These are phyloP conservation scores for Nothophoma quercina DNA, from an alignment of 2,329 filamentous ascomycete genomes.

Conservation along the genomic window DNA sequence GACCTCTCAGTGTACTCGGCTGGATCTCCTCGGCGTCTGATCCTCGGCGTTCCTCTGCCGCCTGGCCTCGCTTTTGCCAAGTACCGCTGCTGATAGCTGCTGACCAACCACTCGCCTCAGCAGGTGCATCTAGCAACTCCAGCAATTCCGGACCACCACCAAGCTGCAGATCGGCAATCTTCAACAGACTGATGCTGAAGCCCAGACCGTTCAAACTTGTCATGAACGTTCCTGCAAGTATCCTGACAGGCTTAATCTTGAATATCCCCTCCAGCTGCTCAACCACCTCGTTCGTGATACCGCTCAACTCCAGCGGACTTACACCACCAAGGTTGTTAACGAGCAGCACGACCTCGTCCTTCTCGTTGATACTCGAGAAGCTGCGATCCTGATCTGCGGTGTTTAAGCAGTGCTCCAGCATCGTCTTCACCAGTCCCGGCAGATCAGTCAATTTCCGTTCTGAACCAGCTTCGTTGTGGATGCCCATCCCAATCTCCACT, in stretches of 20 bases:
- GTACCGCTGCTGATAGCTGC: constrained; percentile 66
- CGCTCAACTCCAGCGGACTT: constrained; percentile 74
- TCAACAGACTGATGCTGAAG: constrained; percentile 73
- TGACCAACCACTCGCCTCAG: constrained; percentile 72
- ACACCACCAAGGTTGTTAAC: constrained; percentile 81
- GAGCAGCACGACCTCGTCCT: constrained; percentile 70
- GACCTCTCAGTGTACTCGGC: constrained; percentile 62
- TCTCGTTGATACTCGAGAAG: constrained; percentile 69
- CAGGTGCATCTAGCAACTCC: constrained; percentile 71
- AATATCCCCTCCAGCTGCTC: constrained; percentile 66
- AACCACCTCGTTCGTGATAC: constrained; percentile 73
- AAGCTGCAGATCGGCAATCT: constrained; percentile 67
- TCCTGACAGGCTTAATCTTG: constrained; percentile 66
- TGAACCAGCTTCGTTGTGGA: constrained; percentile 70
- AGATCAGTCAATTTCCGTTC: constrained; percentile 54
- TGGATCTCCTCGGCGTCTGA: constrained; percentile 54
- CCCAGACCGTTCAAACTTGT: constrained; percentile 75
- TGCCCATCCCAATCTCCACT: constrained; percentile 76
- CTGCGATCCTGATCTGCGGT: constrained; percentile 71
- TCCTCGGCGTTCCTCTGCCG: constrained; percentile 53
- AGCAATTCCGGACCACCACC: constrained; percentile 68
- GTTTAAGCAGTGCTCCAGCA: constrained; percentile 71
- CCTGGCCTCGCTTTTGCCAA: constrained; percentile 61
- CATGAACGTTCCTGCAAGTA: constrained; percentile 73
- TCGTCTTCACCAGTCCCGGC: constrained; percentile 59